Percentiles rank a stretch among this genome's conserved stretches.
Evolutionary conservation across 306 rosid species (phyloP).

Genomic region (Prinsepia uniflora): DNA sequence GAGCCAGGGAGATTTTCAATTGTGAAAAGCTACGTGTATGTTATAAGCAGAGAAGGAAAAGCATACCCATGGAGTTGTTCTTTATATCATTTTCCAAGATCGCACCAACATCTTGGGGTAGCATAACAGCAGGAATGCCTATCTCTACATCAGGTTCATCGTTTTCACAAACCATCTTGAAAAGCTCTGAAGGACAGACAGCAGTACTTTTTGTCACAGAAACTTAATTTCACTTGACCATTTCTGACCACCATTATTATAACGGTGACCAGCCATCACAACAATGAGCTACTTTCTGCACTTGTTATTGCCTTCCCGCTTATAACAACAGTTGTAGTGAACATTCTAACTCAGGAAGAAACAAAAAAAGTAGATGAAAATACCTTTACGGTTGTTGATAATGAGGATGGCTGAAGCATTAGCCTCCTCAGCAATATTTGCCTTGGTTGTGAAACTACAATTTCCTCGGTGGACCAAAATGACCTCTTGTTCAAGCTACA

Average conservation of each 20-base stretch:
- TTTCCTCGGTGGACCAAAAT: slow-evolving; percentile 85
- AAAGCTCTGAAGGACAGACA: slow-evolving; percentile 60
- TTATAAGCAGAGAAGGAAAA: slow-evolving; percentile 13
- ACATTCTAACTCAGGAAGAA: not conserved
- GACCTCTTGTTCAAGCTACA: slow-evolving; percentile 73
- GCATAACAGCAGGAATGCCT: slow-evolving; percentile 93
- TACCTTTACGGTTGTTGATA: slow-evolving; percentile 77
- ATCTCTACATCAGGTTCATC: slow-evolving; percentile 69
- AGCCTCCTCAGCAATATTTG: slow-evolving; percentile 78
- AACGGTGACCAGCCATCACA: not conserved
- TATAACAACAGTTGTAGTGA: slow-evolving; percentile 1
- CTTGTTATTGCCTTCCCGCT: not conserved
- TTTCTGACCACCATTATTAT: not conserved
- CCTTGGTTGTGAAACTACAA: slow-evolving; percentile 95
- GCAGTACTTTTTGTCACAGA: slow-evolving; percentile 12
- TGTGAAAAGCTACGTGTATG: not conserved
- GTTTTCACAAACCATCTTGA: slow-evolving; percentile 94
- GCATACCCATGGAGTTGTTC: slow-evolving; percentile 56
- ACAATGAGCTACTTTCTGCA: not conserved
- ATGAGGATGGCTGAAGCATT: slow-evolving; percentile 91
- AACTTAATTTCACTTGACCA: not conserved
- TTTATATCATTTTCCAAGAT: slow-evolving; percentile 54
- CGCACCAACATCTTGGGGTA: slow-evolving; percentile 81
- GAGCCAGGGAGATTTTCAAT: not conserved
- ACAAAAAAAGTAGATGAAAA: slow-evolving; percentile 19